Evolutionary conservation across 2,329 filamentous ascomycete genomes (phyloP).

Genomic region (Trichoderma asperellum): DNA sequence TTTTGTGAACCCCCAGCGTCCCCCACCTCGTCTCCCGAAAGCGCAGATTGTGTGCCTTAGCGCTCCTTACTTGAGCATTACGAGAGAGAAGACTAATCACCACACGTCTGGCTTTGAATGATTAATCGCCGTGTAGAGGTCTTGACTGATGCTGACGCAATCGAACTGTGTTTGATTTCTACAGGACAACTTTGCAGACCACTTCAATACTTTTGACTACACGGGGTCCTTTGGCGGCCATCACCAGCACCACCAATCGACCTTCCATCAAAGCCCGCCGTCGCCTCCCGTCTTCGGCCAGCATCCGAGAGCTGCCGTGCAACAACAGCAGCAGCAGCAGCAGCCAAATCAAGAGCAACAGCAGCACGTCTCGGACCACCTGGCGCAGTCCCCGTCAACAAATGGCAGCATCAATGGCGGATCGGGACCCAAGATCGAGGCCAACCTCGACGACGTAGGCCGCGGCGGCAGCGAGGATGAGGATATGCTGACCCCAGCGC

Average conservation of each 20-base stretch:
- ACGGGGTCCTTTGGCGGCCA: conserved; percentile 46
- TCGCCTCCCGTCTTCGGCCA: conserved; percentile 50
- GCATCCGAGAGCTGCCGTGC: conserved; percentile 30
- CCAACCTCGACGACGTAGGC: conserved; percentile 43
- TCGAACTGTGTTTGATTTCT: conserved; percentile 32
- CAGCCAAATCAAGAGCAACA: conserved; percentile 29
- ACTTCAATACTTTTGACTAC: conserved; percentile 54
- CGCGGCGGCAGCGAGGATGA: conserved; percentile 57
- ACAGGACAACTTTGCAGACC: conserved; percentile 56
- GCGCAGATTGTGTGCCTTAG: conserved; percentile 31
- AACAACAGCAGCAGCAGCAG: not conserved
- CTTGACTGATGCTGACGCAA: conserved; percentile 23
- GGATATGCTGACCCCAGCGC: conserved; percentile 59
- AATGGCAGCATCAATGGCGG: conserved; percentile 31
- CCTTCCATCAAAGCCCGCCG: conserved; percentile 50
- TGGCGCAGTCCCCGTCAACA: conserved; percentile 31
- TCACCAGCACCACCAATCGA: conserved; percentile 37
- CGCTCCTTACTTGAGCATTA: conserved; percentile 43
- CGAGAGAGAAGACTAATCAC: conserved; percentile 31
- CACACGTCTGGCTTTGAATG: not conserved
- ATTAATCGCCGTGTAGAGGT: not conserved
- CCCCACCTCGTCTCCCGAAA: conserved; percentile 37
- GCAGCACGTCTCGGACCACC: conserved; percentile 35
- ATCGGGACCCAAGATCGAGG: conserved; percentile 44
- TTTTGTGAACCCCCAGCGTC: conserved; percentile 33